These are phyloP conservation scores for Rutidosis leptorrhynchoides DNA, from an alignment of 129 eudicot genomes.

Conservation along the genomic window DNA sequence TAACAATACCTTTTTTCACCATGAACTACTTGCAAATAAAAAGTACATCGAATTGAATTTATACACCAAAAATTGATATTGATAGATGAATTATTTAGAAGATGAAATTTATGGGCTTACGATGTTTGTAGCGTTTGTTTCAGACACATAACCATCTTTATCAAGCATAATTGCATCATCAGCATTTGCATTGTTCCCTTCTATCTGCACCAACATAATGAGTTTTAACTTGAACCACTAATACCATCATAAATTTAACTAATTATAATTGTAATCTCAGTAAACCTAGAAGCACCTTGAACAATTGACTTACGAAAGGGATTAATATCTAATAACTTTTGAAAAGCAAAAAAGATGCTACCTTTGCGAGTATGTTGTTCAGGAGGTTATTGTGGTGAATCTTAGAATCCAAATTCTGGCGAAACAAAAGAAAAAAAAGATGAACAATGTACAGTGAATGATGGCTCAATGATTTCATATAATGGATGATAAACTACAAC, in stretches of 20 bases:
- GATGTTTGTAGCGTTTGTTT: conserved; percentile 96
- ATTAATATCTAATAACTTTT: neutral
- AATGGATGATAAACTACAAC: neutral
- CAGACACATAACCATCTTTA: conserved; percentile 98
- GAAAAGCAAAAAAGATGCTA: conserved; percentile 21
- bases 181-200: conserved; percentile 91
- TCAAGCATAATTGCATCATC: conserved; percentile 99
- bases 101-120: conserved; percentile 37
- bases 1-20: conserved; percentile 86
- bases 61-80: neutral
- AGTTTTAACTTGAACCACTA: conserved; percentile 15
- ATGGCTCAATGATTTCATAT: neutral
- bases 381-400: conserved; percentile 98
- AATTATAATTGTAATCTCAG: neutral
- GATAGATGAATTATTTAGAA: neutral
- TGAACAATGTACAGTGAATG: neutral
- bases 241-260: conserved; percentile 9
- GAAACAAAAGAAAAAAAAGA: neutral
- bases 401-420: conserved; percentile 97
- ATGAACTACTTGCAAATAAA: conserved; percentile 54
- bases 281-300: neutral
- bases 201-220: conserved; percentile 63
- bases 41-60: neutral
- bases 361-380: conserved; percentile 96
- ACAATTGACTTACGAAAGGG: neutral